A percentile compares a stretch with the other conserved stretches of the same genome.
phyloP scores from a whole-genome alignment of 2,329 filamentous ascomycete genomes.

The Emydomyces testavorans region DNA sequence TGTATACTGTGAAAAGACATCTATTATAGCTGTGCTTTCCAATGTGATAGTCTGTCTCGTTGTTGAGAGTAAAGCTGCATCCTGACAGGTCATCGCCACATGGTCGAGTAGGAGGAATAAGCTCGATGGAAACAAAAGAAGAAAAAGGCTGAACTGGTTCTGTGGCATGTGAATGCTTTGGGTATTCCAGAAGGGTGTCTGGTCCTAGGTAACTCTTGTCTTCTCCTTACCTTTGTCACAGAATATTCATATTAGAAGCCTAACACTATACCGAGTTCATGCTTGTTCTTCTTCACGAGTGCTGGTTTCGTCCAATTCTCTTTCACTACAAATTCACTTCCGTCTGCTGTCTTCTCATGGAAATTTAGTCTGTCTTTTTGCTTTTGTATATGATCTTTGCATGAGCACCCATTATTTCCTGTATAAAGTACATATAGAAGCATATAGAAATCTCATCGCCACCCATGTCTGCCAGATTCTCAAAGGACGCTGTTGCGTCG shows the following conservation, averaged over 20 bases:
- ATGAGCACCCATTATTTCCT: too few species aligned
- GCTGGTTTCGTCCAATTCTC: background rate
- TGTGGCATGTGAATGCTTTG: constrained; percentile 5
- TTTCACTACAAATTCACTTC: background rate
- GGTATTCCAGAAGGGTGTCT: too few species aligned
- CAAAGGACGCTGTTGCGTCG: constrained; percentile 70
- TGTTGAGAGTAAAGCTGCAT: too few species aligned
- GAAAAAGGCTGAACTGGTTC: too few species aligned
- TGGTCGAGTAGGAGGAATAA: too few species aligned
- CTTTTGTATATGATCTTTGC: background rate
- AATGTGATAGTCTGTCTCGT: too few species aligned
- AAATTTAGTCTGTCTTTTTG: background rate
- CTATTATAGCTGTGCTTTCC: too few species aligned
- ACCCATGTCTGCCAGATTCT: constrained; percentile 77
- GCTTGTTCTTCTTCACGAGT: background rate
- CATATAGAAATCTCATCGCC: background rate
- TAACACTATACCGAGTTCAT: background rate
- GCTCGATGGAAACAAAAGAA: too few species aligned
- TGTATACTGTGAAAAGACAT: too few species aligned
- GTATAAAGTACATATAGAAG: background rate
- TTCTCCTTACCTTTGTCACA: background rate
- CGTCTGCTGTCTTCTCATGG: background rate
- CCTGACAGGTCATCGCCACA: too few species aligned
- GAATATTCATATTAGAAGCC: background rate
- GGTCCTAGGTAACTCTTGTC: constrained; percentile 7